These are phyloP conservation scores for Sonneratia alba DNA, from an alignment of 345 rosid genomes.

Conservation along the genomic window DNA sequence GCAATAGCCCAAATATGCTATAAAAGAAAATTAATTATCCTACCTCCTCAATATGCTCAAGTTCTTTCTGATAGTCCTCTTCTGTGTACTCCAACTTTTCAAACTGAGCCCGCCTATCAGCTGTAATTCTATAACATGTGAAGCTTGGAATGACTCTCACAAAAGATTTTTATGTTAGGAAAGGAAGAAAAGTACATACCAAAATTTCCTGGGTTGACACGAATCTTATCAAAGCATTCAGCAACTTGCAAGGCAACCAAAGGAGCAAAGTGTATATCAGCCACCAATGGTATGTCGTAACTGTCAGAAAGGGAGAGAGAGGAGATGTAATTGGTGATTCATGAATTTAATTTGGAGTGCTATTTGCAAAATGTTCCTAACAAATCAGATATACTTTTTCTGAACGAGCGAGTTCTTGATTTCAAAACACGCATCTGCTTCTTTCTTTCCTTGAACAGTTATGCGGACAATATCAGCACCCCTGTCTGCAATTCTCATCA, in stretches of 20 bases:
- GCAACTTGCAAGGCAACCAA: constrained; percentile 76
- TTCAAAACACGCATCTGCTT: constrained; percentile 95
- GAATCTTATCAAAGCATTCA: constrained; percentile 97
- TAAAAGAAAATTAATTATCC: constrained; percentile 4
- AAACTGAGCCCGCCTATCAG: constrained; percentile 93
- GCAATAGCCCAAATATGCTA: neutral
- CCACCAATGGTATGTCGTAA: constrained; percentile 90
- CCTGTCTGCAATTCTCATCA: constrained; percentile 82
- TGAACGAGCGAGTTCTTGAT: constrained; percentile 86
- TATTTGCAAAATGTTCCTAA: neutral
- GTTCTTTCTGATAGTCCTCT: constrained; percentile 91
- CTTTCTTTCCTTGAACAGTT: constrained; percentile 98
- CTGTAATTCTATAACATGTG: constrained; percentile 34
- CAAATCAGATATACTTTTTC: constrained; percentile 49
- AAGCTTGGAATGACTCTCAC: constrained; percentile 9
- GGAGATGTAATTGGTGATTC: constrained; percentile 9
- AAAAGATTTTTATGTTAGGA: constrained; percentile 1
- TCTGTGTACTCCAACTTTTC: constrained; percentile 84
- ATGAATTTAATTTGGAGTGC: neutral
- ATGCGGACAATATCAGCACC: constrained; percentile 95
- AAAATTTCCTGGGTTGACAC: constrained; percentile 96
- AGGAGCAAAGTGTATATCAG: constrained; percentile 98
- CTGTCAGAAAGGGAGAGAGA: constrained; percentile 36
- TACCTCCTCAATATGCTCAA: constrained; percentile 89
- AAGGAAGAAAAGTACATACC: constrained; percentile 32